Base-by-base conservation (phyloP, 805 yeast species). In the Candida maesae region DNA sequence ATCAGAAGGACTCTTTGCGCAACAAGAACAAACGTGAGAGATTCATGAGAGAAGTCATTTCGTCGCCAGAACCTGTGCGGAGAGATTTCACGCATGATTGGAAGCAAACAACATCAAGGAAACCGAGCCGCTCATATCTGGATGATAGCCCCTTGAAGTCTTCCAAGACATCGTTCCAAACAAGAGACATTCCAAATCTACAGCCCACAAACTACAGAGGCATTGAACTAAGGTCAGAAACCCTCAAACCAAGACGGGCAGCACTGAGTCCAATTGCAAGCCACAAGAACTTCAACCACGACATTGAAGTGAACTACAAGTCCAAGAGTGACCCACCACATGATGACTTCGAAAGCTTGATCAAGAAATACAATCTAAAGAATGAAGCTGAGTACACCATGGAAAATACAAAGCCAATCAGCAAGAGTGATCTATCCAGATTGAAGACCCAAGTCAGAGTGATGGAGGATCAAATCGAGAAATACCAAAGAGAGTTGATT, bases 11-110 rank as follows among this genome's bases (percentile, higher is more conserved):
- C 14, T 6, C 33, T 6, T 26, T 33, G 17, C 20, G 23, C 12
- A 53, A 51, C 32, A 45, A 41, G 11, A 25, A 45, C 31, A 52
- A 53, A 23, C 44, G 56, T n/a, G 52, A 53, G 16, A 34, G 36
- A 17, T 45, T 51, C 24, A 27, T 52, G 10, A 15, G 35, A 3
- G 26, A 13, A 10, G 19, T 45, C 10, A 18, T 35, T 25, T 25
- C 38, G 2, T 26, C 41, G 3, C 45, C 42, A 1, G 25, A 28
- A 6, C 16, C 33, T 2, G 8, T 18, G 24, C 19, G 10, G 27
- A 19, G 14, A 32, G 12, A 23, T 25, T 7, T 8, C 10, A 25
- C 28, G 28, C 12, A 5, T 25, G 28, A 25, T 5, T 5, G 8
- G 14, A 25, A 13, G 28, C 12, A 25, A n/a, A n/a, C n/a, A n/a